Conservation (phyloP, 805 yeast genomes). For the Scheffersomyces amazonensis region DNA sequence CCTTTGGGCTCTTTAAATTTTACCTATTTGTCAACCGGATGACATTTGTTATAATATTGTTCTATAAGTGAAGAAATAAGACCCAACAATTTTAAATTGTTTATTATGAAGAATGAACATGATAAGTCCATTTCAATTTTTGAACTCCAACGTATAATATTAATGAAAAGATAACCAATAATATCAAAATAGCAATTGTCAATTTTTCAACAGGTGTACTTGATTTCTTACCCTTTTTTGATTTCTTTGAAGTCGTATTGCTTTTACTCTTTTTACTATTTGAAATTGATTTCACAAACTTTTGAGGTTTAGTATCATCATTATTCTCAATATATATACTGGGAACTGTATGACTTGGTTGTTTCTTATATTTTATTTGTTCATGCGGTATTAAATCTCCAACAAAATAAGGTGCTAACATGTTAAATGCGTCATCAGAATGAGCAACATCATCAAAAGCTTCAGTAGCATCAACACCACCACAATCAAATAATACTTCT, state of each 20-base stretch:
- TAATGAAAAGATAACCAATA: background rate
- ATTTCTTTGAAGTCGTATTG: background rate
- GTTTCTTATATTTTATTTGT: background rate
- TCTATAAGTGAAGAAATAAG: no score
- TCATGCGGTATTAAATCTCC: conserved; percentile 19
- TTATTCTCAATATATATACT: background rate
- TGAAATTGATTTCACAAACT: background rate
- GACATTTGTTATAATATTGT: no score
- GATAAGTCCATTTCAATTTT: background rate
- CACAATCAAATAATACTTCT: conserved; percentile 74
- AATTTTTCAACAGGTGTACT: background rate
- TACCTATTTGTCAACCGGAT: no score
- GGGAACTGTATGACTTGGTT: background rate
- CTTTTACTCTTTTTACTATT: background rate
- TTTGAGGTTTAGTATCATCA: background rate
- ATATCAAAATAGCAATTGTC: background rate
- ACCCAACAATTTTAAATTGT: no score
- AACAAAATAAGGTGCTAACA: conserved; percentile 26
- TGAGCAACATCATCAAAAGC: conserved; percentile 53
- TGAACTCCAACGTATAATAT: background rate
- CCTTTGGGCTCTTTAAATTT: no score
- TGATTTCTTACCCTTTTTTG: background rate
- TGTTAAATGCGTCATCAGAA: conserved; percentile 30
- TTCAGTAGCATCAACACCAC: conserved; percentile 73
- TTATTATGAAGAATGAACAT: background rate